Evolutionary conservation across 2,329 filamentous ascomycete species (phyloP), one percentile per base, ranked within the genome.

Genomic region (Aspergillus fumigatiaffinis): DNA sequence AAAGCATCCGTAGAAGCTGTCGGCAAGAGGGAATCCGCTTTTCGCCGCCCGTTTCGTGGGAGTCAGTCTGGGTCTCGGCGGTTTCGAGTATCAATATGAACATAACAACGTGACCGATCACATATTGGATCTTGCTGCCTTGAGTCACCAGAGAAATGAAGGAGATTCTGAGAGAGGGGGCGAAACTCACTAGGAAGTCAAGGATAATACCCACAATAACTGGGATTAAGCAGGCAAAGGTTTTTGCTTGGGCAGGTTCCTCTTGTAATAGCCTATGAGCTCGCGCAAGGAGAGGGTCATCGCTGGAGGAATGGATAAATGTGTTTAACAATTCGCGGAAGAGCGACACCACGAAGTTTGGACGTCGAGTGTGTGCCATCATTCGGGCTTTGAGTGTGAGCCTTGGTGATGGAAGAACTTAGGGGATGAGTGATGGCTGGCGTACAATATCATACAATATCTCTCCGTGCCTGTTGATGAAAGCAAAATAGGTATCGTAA

Each of bases 11-110:
- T 17, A 29, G 14, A 1, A 57, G 47, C 8, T 10, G 47, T 9
- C 46, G 55, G 17, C 35, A 17, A 7, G 51, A 53, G 7, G 38
- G 46, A 32, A 14, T 35, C 12, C 7, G n/a, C 17, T 53, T 57
- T 23, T n/a, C 25, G n/a, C n/a, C 50, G 2, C 50, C 51, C 23
- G 25, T 14, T 14, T n/a, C 47, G 29, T 8, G 50, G 6, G 28
- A 5, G n/a, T 48, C 8, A 3, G 20, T n/a, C 21, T 52, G 50
- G 17, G 9, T 41, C 25, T 32, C 20, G 1, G 25, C 42, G 12
- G 55, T 51, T n/a, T 57, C 55, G 12, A 57, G 51, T 26, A 57
- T 57, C 29, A 57, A 35, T 4, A 53, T 26, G 5, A 25, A 35
- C 55, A 57, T 50, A 4, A 53, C 1, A 0, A 53, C 51, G 20